Evolutionary conservation across 139 green algal genomes (phyloP), one percentile per base, ranked within the genome.

Genomic region (Chlorella sp.): DNA sequence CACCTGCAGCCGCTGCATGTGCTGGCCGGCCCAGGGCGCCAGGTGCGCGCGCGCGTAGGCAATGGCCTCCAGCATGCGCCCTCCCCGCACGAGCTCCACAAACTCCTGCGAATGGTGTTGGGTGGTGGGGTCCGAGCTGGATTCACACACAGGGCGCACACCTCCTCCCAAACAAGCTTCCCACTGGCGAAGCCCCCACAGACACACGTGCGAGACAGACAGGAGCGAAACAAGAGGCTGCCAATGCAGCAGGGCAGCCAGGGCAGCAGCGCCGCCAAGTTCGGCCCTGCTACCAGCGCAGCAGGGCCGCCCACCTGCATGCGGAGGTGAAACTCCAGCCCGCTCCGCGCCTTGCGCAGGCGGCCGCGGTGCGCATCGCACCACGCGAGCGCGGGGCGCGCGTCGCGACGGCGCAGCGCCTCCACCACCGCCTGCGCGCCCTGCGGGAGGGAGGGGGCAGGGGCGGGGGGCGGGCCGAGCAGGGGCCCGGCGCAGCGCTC

Each of bases 61-160:
- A 33, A 98, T 87, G 2, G 95, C 95, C 19, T 89, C 83, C 31
- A 87, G 21, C 56, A 87, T 78, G 46, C 84, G 33, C 8, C 76
- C 87, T 33, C 61, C n/a, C 12, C 91, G 87, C 50, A 97, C 91
- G n/a, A 96, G 86, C 78, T 98, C 93, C 1, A 98, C 79, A 69
- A 98, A 98, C 82, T 98, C 94, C 90, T 97, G 82, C 67, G 84
- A 2, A n/a, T n/a, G n/a, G n/a, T n/a, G n/a, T n/a, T n/a, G n/a
- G n/a, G n/a, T n/a, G n/a, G n/a, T n/a, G n/a, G n/a, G n/a, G n/a
- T n/a, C n/a, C n/a, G n/a, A n/a, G n/a, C n/a, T n/a, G n/a, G n/a
- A n/a, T n/a, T n/a, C n/a, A n/a, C n/a, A n/a, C n/a, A n/a, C n/a
- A n/a, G n/a, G n/a, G n/a, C n/a, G n/a, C n/a, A n/a, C n/a, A n/a